These are phyloP conservation scores for Pachysandra terminalis DNA, from an alignment of 164 flowering plant genomes.

Conservation along the genomic window DNA sequence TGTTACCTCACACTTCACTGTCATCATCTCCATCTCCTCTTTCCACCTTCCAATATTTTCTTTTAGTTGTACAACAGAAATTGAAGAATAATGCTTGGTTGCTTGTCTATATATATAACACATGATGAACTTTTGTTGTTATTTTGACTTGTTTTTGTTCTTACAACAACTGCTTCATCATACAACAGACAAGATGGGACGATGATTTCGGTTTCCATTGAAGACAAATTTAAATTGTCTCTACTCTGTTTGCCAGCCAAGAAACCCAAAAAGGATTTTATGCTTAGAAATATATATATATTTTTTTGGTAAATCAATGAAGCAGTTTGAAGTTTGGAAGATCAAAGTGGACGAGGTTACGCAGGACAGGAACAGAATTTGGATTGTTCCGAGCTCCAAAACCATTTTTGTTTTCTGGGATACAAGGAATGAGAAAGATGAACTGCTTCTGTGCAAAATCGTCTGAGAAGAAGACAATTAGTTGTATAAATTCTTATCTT, in stretches of 20 bases:
- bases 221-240: constrained; percentile 16
- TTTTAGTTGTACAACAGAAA: neutral
- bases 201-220: constrained; percentile 18
- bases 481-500: neutral
- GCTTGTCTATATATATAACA: neutral
- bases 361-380: neutral
- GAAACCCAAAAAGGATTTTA: too few species aligned
- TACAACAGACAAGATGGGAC: constrained; percentile 14
- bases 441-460: neutral
- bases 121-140: neutral
- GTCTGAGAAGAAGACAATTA: neutral
- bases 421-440: neutral
- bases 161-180: neutral
- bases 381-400: too few species aligned
- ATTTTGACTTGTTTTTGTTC: constrained; percentile 8
- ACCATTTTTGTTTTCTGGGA: neutral
- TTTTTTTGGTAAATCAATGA: too few species aligned
- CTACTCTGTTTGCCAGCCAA: constrained; percentile 7
- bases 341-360: neutral
- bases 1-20: constrained; percentile 28
- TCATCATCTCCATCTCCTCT: constrained; percentile 24
- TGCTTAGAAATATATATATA: too few species aligned
- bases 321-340: too few species aligned
- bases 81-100: neutral
- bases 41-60: neutral